Base-by-base conservation (phyloP, 805 yeast genomes). In the Ogataea saltuana region DNA sequence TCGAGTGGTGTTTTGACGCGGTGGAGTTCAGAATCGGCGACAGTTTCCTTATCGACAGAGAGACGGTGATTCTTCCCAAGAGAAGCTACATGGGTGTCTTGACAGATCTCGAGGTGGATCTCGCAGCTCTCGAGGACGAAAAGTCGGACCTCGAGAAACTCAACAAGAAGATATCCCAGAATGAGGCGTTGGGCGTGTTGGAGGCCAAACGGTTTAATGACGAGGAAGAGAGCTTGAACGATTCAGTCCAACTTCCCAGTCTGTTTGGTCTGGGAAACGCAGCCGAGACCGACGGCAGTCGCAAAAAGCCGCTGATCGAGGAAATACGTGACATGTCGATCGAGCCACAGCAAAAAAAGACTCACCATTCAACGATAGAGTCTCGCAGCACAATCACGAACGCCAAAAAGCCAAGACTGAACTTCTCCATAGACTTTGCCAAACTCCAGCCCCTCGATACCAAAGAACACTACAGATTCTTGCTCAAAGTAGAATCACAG, bases 1-100 rank as follows among this genome's bases (percentile, higher is more conserved):
- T 85, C 6, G 96, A 88, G 58, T 88, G 96, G 85, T 83, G 95
- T 55, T 60, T 88, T 30, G 95, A 88, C 57, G 76, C 89, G 9
- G 79, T 86, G 3, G 96, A 88, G 59, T 58, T 54, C 31, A 48
- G 53, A 28, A 31, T 44, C 6, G 55, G 52, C 2, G 52, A 45
- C 11, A 42, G 42, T n/a, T 39, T 80, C 2, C 62, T 67, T 4
- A 68, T 89, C 13, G 85, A 83, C 42, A 67, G 96, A 41, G 84
- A 82, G 39, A 59, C 60, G 27, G 69, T 80, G 35, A 59, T 78
- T 3, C 68, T 78, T 2, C 97, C 97, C 1, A 87, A 86, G 53
- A 72, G 91, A 80, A 60, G 71, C 9, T 65, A 74, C 38, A 89
- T 89, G 65, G 96, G 96, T 1, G 69, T 75, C 4, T 70, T 82